phyloP scores from a whole-genome alignment of 352 stramenopile species.

The Phytophthora pini region DNA sequence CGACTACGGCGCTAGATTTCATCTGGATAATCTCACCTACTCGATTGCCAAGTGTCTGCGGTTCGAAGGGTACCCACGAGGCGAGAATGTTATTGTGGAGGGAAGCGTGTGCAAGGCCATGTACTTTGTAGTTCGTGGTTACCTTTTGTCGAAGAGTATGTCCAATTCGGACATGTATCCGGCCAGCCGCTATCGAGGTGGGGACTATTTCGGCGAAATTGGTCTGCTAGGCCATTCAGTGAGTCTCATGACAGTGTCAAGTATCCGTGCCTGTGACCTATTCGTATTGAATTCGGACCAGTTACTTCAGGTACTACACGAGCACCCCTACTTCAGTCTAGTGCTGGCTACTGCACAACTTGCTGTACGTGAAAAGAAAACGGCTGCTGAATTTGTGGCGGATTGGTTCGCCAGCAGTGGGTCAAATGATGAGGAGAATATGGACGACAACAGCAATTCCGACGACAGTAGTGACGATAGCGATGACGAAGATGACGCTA shows the following conservation, averaged over 20 bases:
- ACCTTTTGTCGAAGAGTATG: conserved; percentile 56
- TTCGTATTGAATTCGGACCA: conserved; percentile 62
- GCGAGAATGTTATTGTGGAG: conserved; percentile 64
- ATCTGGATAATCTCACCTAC: conserved; percentile 41
- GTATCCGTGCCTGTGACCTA: conserved; percentile 62
- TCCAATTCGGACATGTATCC: conserved; percentile 61
- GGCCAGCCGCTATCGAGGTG: conserved; percentile 47
- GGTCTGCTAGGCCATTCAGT: conserved; percentile 62
- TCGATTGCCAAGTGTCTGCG: conserved; percentile 55
- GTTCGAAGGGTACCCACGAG: conserved; percentile 73
- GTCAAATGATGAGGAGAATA: conserved; percentile 21
- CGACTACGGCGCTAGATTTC: conserved; percentile 8
- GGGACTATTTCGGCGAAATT: conserved; percentile 66
- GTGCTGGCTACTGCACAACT: conserved; percentile 53
- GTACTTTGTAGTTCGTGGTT: conserved; percentile 73
- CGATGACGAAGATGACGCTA: conserved; percentile 1
- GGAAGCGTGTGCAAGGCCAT: conserved; percentile 65
- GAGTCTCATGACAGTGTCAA: conserved; percentile 59
- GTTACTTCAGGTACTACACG: conserved; percentile 47
- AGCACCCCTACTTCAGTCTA: conserved; percentile 51
- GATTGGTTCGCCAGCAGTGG: conserved; percentile 11
- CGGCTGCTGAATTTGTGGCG: conserved; percentile 35
- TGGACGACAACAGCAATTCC: not conserved
- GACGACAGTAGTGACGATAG: conserved; percentile 3
- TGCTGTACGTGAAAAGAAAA: conserved; percentile 43